Percentiles rank a stretch among this genome's conserved stretches.
These are phyloP conservation scores for Colletotrichum horii DNA, from an alignment of 2,329 filamentous ascomycete species.

Conservation along the genomic window DNA sequence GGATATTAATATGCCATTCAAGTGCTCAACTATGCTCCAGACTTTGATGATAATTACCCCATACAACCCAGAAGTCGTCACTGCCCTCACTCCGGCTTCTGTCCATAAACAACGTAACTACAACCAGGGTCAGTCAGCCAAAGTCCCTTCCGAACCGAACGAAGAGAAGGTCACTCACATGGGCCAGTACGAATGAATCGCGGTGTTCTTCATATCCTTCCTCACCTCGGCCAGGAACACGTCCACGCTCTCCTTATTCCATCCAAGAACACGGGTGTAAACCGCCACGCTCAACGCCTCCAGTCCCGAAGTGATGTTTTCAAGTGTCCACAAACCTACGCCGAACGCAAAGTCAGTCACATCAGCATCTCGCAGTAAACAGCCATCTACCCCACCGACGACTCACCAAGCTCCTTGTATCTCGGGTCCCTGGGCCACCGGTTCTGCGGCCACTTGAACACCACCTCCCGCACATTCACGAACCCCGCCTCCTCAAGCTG, in stretches of 20 bases:
- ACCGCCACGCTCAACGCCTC: conserved; percentile 30
- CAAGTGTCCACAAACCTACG: conserved; percentile 25
- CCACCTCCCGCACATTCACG: conserved; percentile 47
- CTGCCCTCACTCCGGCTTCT: background rate
- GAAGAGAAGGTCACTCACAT: background rate
- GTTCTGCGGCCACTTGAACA: conserved; percentile 51
- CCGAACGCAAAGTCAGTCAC: background rate
- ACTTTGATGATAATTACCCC: too few relatives aligned
- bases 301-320: conserved; percentile 25
- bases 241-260: conserved; percentile 27
- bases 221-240: conserved; percentile 29
- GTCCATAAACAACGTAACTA: conserved; percentile 18
- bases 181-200: conserved; percentile 26
- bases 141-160: too few relatives aligned
- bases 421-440: conserved; percentile 51
- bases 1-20: background rate
- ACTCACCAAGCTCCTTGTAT: conserved; percentile 49
- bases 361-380: background rate
- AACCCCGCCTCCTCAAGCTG: conserved; percentile 54
- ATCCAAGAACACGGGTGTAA: conserved; percentile 30
- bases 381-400: background rate
- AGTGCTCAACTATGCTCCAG: too few relatives aligned
- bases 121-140: background rate
- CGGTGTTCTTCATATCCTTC: conserved; percentile 27
- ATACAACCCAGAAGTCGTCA: too few relatives aligned